Percentiles rank a stretch among this genome's conserved stretches.
Conservation (phyloP, 345 rosid species). For the Bruguiera sexangula region DNA sequence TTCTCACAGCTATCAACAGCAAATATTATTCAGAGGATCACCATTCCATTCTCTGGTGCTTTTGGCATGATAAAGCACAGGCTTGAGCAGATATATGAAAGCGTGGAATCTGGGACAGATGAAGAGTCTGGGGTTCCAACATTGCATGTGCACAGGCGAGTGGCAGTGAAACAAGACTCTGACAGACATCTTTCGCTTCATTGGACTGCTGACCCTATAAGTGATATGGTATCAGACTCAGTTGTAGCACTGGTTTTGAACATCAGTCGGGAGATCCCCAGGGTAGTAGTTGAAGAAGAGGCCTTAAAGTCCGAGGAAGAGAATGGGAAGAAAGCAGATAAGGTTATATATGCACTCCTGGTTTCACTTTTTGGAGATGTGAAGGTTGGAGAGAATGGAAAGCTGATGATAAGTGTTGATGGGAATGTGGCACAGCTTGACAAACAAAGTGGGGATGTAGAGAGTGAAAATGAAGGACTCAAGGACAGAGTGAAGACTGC, state of each 20-base stretch:
- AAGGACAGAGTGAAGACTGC: conserved; percentile 74
- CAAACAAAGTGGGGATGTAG: conserved; percentile 84
- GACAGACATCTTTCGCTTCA: conserved; percentile 80
- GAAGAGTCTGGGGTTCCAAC: conserved; percentile 68
- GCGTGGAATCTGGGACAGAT: conserved; percentile 66
- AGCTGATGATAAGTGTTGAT: conserved; percentile 64
- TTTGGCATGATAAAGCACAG: conserved; percentile 77
- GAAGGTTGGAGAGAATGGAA: conserved; percentile 74
- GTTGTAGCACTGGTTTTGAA: conserved; percentile 77
- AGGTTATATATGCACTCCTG: conserved; percentile 71
- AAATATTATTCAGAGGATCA: conserved; percentile 71
- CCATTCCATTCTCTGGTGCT: conserved; percentile 72
- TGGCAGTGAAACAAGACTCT: conserved; percentile 75
- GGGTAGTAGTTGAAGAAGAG: conserved; percentile 60
- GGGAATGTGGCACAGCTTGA: conserved; percentile 74
- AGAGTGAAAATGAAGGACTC: conserved; percentile 79
- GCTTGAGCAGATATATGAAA: conserved; percentile 79
- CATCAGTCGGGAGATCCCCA: conserved; percentile 72
- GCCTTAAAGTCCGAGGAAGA: conserved; percentile 56
- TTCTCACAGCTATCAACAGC: conserved; percentile 94
- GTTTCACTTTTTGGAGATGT: conserved; percentile 91
- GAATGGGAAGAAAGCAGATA: conserved; percentile 66
- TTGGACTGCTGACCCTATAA: conserved; percentile 82
- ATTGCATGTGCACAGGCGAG: conserved; percentile 62
- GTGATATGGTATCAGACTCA: conserved; percentile 94